Percentiles rank a stretch among this genome's conserved stretches.
Evolutionary conservation across 176 grass and related monocot genomes (phyloP).

Genomic region (Bonia amplexicaulis): DNA sequence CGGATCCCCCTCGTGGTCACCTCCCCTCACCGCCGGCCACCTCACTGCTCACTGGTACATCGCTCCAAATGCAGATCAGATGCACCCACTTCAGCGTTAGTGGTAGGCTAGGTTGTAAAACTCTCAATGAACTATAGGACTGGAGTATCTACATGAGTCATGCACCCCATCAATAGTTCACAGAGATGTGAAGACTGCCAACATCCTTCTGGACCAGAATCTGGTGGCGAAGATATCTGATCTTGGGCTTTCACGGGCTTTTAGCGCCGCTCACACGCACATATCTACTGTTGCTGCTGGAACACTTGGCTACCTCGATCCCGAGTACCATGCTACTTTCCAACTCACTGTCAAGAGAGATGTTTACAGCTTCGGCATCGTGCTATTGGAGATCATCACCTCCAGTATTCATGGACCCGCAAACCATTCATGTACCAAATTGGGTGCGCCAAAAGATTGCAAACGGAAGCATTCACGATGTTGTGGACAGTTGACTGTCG

Average conservation of each 20-base stretch:
- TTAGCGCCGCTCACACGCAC: neutral
- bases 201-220: conserved; percentile 38
- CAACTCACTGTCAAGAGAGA: conserved; percentile 17
- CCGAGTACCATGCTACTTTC: conserved; percentile 18
- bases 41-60: too few species aligned
- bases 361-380: conserved; percentile 13
- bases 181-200: conserved; percentile 33
- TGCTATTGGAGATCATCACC: conserved; percentile 18
- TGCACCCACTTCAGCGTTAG: too few species aligned
- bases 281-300: conserved; percentile 30
- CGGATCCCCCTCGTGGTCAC: too few species aligned
- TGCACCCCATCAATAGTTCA: conserved; percentile 36
- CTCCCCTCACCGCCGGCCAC: too few species aligned
- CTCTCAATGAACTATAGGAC: conserved; percentile 13
- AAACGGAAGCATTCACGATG: neutral
- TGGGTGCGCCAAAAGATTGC: conserved; percentile 18
- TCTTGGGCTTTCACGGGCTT: conserved; percentile 30
- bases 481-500: neutral
- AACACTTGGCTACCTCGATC: conserved; percentile 20
- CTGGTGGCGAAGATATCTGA: conserved; percentile 29
- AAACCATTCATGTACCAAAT: neutral
- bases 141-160: conserved; percentile 31
- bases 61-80: too few species aligned
- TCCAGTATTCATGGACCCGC: neutral
- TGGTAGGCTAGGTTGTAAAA: too few species aligned